A percentile compares a stretch with the other conserved stretches of the same genome.
phyloP scores from a whole-genome alignment of 805 yeast species.

The Barnettozyma siamensis region DNA sequence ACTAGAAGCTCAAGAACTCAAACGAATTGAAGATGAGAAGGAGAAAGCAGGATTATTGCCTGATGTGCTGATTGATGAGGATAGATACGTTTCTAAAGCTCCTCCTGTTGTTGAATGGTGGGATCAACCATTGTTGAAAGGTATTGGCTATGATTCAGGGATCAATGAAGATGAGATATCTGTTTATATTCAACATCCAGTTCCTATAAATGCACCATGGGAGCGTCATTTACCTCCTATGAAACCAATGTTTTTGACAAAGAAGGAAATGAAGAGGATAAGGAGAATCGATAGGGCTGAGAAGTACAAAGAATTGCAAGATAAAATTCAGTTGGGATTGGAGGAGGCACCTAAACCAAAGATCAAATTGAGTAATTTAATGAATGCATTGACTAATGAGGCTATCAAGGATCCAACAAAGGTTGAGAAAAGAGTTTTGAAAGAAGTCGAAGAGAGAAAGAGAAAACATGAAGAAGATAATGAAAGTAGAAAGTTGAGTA shows the following conservation, averaged over 20 bases:
- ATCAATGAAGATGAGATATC: slow-evolving; percentile 43
- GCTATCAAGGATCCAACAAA: slow-evolving; percentile 86
- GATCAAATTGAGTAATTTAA: slow-evolving; percentile 75
- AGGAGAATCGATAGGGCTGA: slow-evolving; percentile 55
- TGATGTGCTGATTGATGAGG: slow-evolving; percentile 50
- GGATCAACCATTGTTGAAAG: slow-evolving; percentile 57
- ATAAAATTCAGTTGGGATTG: slow-evolving; percentile 70
- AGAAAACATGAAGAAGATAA: slow-evolving; percentile 56
- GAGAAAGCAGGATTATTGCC: slow-evolving; percentile 43
- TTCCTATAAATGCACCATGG: slow-evolving; percentile 57
- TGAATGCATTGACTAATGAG: slow-evolving; percentile 80
- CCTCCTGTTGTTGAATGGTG: slow-evolving; percentile 87
- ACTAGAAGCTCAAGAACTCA: slow-evolving; percentile 31
- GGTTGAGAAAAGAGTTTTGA: slow-evolving; percentile 65
- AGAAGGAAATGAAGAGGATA: slow-evolving; percentile 66
- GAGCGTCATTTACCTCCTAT: slow-evolving; percentile 37
- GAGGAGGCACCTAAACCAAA: slow-evolving; percentile 89
- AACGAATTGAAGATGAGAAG: slow-evolving; percentile 28
- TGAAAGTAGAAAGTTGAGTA: slow-evolving; percentile 51
- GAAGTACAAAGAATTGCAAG: slow-evolving; percentile 64
- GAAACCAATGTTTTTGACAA: slow-evolving; percentile 58
- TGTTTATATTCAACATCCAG: slow-evolving; percentile 78
- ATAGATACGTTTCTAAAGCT: slow-evolving; percentile 35
- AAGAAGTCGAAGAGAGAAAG: slow-evolving; percentile 61
- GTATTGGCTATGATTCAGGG: slow-evolving; percentile 29